These are phyloP conservation scores for Hypoxylon cercidicola DNA, from an alignment of 495 filamentous ascomycete species.

Conservation along the genomic window DNA sequence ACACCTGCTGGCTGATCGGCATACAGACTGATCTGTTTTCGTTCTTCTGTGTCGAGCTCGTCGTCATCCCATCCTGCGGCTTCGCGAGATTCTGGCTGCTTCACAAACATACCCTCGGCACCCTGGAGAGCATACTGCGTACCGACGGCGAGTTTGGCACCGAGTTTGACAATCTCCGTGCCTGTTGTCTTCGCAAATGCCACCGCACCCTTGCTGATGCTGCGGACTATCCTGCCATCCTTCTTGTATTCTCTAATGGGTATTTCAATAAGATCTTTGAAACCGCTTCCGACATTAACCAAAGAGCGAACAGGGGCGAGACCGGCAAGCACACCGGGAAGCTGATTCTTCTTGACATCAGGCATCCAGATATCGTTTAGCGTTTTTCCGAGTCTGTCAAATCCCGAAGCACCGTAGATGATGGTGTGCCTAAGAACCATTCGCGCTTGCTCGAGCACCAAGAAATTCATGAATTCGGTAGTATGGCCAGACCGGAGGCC, in stretches of 20 bases:
- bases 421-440: slow-evolving; percentile 90
- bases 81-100: slow-evolving; percentile 52
- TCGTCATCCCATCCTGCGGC: slow-evolving; percentile 69
- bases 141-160: slow-evolving; percentile 93
- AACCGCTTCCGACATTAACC: slow-evolving; percentile 87
- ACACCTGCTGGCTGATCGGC: slow-evolving; percentile 92
- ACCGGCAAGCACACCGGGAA: slow-evolving; percentile 87
- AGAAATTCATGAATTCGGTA: slow-evolving; percentile 99
- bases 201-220: slow-evolving; percentile 87
- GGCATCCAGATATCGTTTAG: slow-evolving; percentile 98
- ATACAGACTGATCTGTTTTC: slow-evolving; percentile 84
- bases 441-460: slow-evolving; percentile 88
- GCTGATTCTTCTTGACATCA: slow-evolving; percentile 88
- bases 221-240: slow-evolving; percentile 90
- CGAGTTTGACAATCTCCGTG: slow-evolving; percentile 88
- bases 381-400: slow-evolving; percentile 85
- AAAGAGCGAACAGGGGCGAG: slow-evolving; percentile 89
- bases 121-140: slow-evolving; percentile 91
- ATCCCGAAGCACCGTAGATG: slow-evolving; percentile 89
- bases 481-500: slow-evolving; percentile 97
- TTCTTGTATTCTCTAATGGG: slow-evolving; percentile 93
- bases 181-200: slow-evolving; percentile 93
- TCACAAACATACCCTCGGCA: slow-evolving; percentile 79
- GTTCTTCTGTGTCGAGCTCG: slow-evolving; percentile 69
- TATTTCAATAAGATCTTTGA: slow-evolving; percentile 85